phyloP scores from a whole-genome alignment of 1,284 basidiomycete genomes.

The Ustilago sp. region DNA sequence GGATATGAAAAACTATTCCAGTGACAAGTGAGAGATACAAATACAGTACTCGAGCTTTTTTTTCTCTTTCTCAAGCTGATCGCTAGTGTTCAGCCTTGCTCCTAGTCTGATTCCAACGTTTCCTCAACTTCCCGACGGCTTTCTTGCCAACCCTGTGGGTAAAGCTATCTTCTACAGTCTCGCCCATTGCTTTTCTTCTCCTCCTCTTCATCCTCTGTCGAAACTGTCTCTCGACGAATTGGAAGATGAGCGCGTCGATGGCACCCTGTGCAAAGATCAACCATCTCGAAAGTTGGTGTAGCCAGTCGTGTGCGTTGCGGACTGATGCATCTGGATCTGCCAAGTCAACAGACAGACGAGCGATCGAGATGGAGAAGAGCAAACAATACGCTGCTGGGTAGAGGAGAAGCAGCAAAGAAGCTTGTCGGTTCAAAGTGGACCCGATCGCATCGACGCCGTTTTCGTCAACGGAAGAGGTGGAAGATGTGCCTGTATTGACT shows the following conservation, averaged over 20 bases:
- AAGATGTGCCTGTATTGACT: slow-evolving; percentile 26
- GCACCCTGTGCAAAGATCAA: slow-evolving; percentile 62
- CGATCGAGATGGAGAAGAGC: slow-evolving; percentile 60
- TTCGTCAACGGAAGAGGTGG: slow-evolving; percentile 37
- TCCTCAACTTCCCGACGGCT: slow-evolving; percentile 4
- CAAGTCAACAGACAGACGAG: slow-evolving; percentile 50
- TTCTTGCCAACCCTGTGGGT: slow-evolving; percentile 17
- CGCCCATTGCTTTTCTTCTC: slow-evolving; percentile 53
- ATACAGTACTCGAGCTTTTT: background rate
- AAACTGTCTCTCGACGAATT: slow-evolving; percentile 60
- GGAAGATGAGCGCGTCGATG: slow-evolving; percentile 64
- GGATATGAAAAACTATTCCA: background rate
- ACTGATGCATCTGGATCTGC: slow-evolving; percentile 27
- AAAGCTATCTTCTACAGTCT: slow-evolving; percentile 38
- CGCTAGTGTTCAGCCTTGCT: background rate
- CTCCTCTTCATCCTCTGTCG: slow-evolving; percentile 56
- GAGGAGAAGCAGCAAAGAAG: slow-evolving; percentile 55
- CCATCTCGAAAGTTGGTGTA: slow-evolving; percentile 54
- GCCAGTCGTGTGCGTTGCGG: slow-evolving; percentile 37
- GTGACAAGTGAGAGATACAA: background rate
- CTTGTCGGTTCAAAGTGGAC: slow-evolving; percentile 61
- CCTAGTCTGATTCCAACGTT: slow-evolving; percentile 9
- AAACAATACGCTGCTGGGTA: slow-evolving; percentile 60
- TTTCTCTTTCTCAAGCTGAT: too few relatives aligned
- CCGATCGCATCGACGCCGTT: slow-evolving; percentile 59